Base-by-base conservation (phyloP, 192 early-diverging fungal species). In the Phlyctochytrium planicorne region DNA sequence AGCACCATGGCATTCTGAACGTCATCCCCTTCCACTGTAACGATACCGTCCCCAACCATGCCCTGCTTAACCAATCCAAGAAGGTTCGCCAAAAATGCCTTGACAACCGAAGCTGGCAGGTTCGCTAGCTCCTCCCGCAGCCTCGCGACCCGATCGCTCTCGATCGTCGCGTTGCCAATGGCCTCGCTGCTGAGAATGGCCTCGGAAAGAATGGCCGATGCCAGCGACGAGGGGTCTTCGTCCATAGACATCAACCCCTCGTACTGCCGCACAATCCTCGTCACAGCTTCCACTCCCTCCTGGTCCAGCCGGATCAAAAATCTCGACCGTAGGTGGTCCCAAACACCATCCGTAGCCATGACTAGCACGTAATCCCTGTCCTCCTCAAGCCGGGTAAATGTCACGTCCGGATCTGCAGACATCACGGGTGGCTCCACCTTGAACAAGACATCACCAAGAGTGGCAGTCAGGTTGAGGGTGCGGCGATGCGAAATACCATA, bases 361-460 rank as follows among this genome's bases (percentile, higher is more conserved):
- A 86, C 73, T 30, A 87, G 27, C 25, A 80, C 63, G 52, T 83
- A 82, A 32, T 80, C 67, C 31, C 57, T 53, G 3, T 52, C 62
- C 17, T 59, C 32, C 2, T 79, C 72, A 6, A 87, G 52, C 33
- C 63, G 56, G 10, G 82, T 63, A 60, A 87, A 86, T 25, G 47
- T 52, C 0, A 87, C 73, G 53, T 87, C 85, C 1, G 85, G 85
- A 1, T 69, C 33, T 30, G 73, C 68, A 16, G 55, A 69, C 59
- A 87, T 59, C 2, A 87, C 78, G 3, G 83, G 77, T 2, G 85
- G 85, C 52, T 84, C 79, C 36, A 87, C 74, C 60, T 87, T 87
- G 71, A 85, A 87, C 16, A 86, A 56, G 34, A 87, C 40, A 56
- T 87, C 85, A 47, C 85, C 85, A 81, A 87, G 84, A 14, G 85